phyloP scores from a whole-genome alignment of 257 asterid species.

The Paulownia fortunei region DNA sequence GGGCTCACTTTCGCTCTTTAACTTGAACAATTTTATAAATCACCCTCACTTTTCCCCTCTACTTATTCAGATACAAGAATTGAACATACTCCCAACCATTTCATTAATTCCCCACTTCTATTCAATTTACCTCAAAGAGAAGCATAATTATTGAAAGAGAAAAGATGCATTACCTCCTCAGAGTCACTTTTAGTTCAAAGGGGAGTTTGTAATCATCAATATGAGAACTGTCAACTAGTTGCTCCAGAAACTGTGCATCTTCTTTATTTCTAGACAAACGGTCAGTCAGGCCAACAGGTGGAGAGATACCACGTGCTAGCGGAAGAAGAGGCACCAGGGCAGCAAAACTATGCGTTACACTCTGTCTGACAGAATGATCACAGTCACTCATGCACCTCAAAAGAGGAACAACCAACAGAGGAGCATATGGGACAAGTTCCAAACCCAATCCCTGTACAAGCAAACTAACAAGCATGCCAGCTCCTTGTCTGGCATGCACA shows the following conservation, averaged over 20 bases:
- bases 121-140: slow-evolving; percentile 20
- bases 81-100: not conserved
- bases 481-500: slow-evolving; percentile 97
- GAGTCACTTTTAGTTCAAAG: slow-evolving; percentile 82
- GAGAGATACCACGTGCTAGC: slow-evolving; percentile 84
- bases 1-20: no score
- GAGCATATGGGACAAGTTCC: slow-evolving; percentile 96
- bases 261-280: slow-evolving; percentile 83
- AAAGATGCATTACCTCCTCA: slow-evolving; percentile 70
- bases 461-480: slow-evolving; percentile 98
- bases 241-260: slow-evolving; percentile 94
- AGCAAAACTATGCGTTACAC: slow-evolving; percentile 98
- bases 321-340: slow-evolving; percentile 98
- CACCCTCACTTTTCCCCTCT: not conserved
- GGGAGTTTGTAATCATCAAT: slow-evolving; percentile 94
- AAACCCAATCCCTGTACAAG: slow-evolving; percentile 97
- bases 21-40: not conserved
- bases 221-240: slow-evolving; percentile 94
- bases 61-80: not conserved
- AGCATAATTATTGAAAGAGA: slow-evolving; percentile 9
- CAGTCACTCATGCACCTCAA: slow-evolving; percentile 96
- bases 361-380: slow-evolving; percentile 95
- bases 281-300: slow-evolving; percentile 80
- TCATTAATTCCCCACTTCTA: not conserved
- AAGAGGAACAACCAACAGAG: slow-evolving; percentile 95